Percentiles rank a stretch among this genome's conserved stretches.
These are phyloP conservation scores for Protea cynaroides DNA, from an alignment of 164 flowering plant species.

Conservation along the genomic window DNA sequence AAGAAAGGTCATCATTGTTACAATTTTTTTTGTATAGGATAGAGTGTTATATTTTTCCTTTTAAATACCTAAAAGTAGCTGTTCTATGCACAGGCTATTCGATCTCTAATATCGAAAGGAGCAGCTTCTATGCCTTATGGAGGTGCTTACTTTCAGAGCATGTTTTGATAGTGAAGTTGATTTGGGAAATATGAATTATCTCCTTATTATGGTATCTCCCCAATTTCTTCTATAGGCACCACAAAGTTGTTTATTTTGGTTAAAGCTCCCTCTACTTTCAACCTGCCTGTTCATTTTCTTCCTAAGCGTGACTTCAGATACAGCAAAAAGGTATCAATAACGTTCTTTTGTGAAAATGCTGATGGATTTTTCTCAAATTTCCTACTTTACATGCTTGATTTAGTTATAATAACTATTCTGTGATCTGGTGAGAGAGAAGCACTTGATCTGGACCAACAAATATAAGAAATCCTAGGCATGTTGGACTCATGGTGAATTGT, in stretches of 20 bases:
- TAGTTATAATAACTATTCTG: too few species aligned
- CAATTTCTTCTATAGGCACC: conserved; percentile 45
- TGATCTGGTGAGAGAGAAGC: too few species aligned
- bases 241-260: conserved; percentile 77
- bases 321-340: conserved; percentile 61
- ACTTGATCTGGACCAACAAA: too few species aligned
- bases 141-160: conserved; percentile 36
- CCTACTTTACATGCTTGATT: neutral
- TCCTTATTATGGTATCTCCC: neutral
- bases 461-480: too few species aligned
- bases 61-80: neutral
- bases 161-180: neutral
- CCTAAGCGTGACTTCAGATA: conserved; percentile 89
- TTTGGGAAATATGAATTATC: conserved; percentile 1
- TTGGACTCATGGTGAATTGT: too few species aligned
- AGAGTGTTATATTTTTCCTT: neutral
- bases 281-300: conserved; percentile 79
- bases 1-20: conserved; percentile 51
- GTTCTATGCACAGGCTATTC: conserved; percentile 53
- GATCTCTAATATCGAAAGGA: conserved; percentile 65
- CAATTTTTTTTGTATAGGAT: neutral
- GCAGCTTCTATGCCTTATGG: conserved; percentile 73
- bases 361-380: neutral
- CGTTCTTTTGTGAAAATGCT: neutral
- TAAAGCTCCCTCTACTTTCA: conserved; percentile 72